A percentile compares a stretch with the other conserved stretches of the same genome.
These are phyloP conservation scores for Schizosaccharomyces lindneri DNA, from an alignment of 805 yeast genomes.

Conservation along the genomic window DNA sequence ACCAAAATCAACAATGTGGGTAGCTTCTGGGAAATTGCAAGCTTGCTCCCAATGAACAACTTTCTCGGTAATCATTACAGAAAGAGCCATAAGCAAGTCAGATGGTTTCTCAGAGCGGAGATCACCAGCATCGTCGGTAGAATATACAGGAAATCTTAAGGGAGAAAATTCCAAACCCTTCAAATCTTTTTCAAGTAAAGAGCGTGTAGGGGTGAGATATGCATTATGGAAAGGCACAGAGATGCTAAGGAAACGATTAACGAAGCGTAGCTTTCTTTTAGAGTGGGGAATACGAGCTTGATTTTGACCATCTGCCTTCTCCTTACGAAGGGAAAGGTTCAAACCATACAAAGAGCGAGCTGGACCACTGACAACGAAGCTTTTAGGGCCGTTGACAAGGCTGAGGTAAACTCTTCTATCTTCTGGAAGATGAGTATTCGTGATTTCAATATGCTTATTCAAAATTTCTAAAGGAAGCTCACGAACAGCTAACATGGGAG, in stretches of 20 bases:
- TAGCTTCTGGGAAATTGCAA: conserved; percentile 38
- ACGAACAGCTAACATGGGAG: conserved; percentile 90
- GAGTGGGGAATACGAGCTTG: conserved; percentile 85
- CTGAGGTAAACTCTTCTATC: conserved; percentile 82
- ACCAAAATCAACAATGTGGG: conserved; percentile 89
- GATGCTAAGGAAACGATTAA: conserved; percentile 84
- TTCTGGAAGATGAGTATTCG: conserved; percentile 78
- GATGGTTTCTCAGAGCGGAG: conserved; percentile 30
- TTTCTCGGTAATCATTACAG: conserved; percentile 60
- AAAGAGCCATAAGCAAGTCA: conserved; percentile 18
- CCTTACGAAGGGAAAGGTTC: conserved; percentile 72
- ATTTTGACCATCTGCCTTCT: conserved; percentile 85
- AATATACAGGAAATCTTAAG: conserved; percentile 67
- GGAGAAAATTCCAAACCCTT: neutral
- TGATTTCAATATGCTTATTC: conserved; percentile 50
- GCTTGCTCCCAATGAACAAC: conserved; percentile 92
- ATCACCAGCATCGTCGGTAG: conserved; percentile 31
- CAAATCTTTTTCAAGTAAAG: conserved; percentile 6
- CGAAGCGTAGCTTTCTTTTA: conserved; percentile 80
- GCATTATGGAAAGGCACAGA: conserved; percentile 93
- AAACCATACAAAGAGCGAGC: conserved; percentile 94
- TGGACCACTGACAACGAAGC: conserved; percentile 89
- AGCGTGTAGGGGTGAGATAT: conserved; percentile 48
- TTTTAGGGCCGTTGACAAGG: conserved; percentile 83
- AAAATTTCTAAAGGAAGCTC: conserved; percentile 66